Evolutionary conservation across 2,329 filamentous ascomycete genomes (phyloP).

Genomic region (Alternaria conjuncta): DNA sequence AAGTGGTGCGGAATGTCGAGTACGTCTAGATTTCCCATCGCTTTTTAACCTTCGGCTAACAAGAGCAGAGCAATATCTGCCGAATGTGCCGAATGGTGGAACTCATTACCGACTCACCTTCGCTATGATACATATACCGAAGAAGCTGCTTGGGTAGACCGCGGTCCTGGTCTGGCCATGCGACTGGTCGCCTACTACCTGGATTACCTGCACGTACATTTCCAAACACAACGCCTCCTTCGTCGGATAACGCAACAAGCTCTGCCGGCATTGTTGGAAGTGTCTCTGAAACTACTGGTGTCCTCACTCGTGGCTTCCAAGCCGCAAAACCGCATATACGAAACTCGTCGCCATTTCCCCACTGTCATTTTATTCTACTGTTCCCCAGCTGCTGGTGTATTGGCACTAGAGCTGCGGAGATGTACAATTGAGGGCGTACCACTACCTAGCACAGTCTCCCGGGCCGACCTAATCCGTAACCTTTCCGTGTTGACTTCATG

Average conservation of each 20-base stretch:
- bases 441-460: conserved; percentile 37
- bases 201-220: conserved; percentile 43
- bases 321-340: conserved; percentile 38
- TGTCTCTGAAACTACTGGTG: conserved; percentile 43
- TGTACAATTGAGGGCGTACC: conserved; percentile 43
- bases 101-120: conserved; percentile 36
- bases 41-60: conserved; percentile 3
- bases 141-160: conserved; percentile 36
- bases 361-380: conserved; percentile 46
- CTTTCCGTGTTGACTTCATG: conserved; percentile 45
- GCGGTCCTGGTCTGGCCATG: conserved; percentile 31
- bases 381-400: conserved; percentile 43
- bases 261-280: conserved; percentile 38
- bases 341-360: conserved; percentile 40
- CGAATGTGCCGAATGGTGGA: conserved; percentile 38
- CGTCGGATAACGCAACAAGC: conserved; percentile 42
- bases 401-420: conserved; percentile 42
- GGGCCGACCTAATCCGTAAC: conserved; percentile 47
- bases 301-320: conserved; percentile 42
- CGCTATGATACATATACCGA: conserved; percentile 45
- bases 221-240: conserved; percentile 43
- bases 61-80: conserved; percentile 33
- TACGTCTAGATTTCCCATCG: conserved; percentile 14
- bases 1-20: conserved; percentile 40
- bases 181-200: conserved; percentile 42